Base-by-base conservation (phyloP, 75 land plant genomes). In the Gnetum montanum region DNA sequence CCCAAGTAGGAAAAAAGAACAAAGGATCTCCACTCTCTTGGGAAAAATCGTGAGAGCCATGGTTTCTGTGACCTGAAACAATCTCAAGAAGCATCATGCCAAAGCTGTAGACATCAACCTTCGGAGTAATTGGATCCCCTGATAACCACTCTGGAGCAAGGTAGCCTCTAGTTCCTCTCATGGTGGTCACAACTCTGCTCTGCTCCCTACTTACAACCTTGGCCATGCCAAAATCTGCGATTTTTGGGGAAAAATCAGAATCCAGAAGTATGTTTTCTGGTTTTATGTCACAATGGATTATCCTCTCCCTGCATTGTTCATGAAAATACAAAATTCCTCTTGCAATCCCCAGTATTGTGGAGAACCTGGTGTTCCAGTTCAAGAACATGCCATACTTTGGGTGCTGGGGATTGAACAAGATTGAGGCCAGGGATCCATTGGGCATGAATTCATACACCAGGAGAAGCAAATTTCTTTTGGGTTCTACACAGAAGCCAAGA, bases 361-460 rank as follows among this genome's bases (percentile, higher is more conserved):
- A 13, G 43, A 40, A 40, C n/a, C 69, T 35, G 8, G 47, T 45
- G 22, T 53, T 37, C 69, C 64, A 66, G 23, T 58, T 54, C 34
- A 59, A 20, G 4, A 27, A 28, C n/a, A n/a, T n/a, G n/a, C n/a
- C n/a, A n/a, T n/a, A n/a, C 50, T 27, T 48, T 4, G 4, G 28
- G 13, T 48, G 8, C 30, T 20, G 5, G 4, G 20, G 4, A 10
- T 19, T 4, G 54, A 70, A 70, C 11, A 70, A 34, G 25, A 46
- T 40, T 31, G 36, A 31, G 34, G 55, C 58, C 2, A 69, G 58
- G 7, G 72, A 69, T 7, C 72, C 64, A 22, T 48, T 62, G 22
- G 19, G 4, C 51, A 63, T 41, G 33, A 58, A 63, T 54, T 74
- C 77, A 25, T 74, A 74, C 31, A 74, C 51, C 6, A 74, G 54